These are phyloP conservation scores for Pseudogymnoascus sp. DNA, from an alignment of 2,329 filamentous ascomycete genomes.

Conservation along the genomic window DNA sequence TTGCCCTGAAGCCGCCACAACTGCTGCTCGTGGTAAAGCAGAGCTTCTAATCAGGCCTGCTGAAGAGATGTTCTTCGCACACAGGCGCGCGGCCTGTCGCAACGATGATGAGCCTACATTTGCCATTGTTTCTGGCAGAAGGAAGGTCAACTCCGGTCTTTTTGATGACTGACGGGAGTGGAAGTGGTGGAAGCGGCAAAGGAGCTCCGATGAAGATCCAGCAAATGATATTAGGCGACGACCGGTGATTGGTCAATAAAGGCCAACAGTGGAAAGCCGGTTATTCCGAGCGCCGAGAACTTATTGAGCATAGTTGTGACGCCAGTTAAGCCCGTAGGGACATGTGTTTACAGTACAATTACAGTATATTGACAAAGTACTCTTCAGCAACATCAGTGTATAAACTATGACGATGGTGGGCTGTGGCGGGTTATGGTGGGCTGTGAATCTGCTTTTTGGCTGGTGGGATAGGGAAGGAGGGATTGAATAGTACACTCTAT, in stretches of 20 bases:
- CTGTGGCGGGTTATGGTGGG: background rate
- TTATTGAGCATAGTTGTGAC: background rate
- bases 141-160: conserved; percentile 1
- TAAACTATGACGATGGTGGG: conserved; percentile 4
- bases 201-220: conserved; percentile 11
- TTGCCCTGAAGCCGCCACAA: conserved; percentile 18
- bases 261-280: background rate
- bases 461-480: background rate
- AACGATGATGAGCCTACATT: conserved; percentile 26
- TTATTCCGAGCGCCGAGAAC: background rate
- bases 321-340: background rate
- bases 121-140: conserved; percentile 21
- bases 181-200: background rate
- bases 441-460: background rate
- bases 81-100: conserved; percentile 29
- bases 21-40: conserved; percentile 18
- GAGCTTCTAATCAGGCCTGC: conserved; percentile 23
- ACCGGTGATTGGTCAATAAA: conserved; percentile 8
- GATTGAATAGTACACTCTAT: background rate
- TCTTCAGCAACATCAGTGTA: background rate
- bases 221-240: conserved; percentile 7
- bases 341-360: background rate
- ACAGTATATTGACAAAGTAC: background rate
- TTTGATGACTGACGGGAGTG: conserved; percentile 7
- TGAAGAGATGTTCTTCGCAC: conserved; percentile 22